These are phyloP conservation scores for Calocybe gangraenosa DNA, from an alignment of 768 basidiomycete genomes.

Conservation along the genomic window DNA sequence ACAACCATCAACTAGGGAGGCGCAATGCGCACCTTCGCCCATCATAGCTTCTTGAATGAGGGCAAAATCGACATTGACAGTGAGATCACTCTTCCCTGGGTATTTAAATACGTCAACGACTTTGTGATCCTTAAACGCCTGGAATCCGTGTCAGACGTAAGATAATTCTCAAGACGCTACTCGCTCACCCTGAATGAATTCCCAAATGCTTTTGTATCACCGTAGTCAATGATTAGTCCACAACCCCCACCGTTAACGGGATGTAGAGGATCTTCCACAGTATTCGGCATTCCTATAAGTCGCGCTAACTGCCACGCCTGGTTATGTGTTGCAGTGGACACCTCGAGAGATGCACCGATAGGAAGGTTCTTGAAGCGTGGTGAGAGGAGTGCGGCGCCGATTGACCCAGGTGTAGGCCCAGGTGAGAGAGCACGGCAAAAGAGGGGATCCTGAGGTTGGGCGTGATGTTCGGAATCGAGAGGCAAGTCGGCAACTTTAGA, in stretches of 20 bases:
- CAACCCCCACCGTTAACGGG: conserved; percentile 36
- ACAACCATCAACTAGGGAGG: too few species aligned
- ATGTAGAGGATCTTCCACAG: background rate
- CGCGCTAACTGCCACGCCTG: conserved; percentile 66
- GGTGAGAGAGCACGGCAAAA: conserved; percentile 68
- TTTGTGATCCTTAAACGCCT: conserved; percentile 90
- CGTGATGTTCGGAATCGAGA: conserved; percentile 4
- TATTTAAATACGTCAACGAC: conserved; percentile 80
- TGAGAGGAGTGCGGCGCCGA: conserved; percentile 62
- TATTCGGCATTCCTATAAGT: conserved; percentile 34
- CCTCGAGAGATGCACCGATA: conserved; percentile 72
- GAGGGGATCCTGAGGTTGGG: conserved; percentile 24
- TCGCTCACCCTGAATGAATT: conserved; percentile 76
- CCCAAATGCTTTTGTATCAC: conserved; percentile 62
- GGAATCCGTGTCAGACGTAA: conserved; percentile 2
- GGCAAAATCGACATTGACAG: conserved; percentile 95
- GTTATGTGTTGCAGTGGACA: conserved; percentile 68
- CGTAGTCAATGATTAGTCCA: conserved; percentile 89
- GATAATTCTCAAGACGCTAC: background rate
- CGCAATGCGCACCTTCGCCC: conserved; percentile 40
- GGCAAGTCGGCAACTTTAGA: background rate
- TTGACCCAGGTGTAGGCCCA: conserved; percentile 40
- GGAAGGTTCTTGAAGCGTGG: conserved; percentile 67
- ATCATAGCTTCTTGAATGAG: conserved; percentile 76
- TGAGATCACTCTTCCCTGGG: conserved; percentile 89